Base-by-base conservation (phyloP, 2,329 filamentous ascomycete genomes). In the Ascochyta fabae region DNA sequence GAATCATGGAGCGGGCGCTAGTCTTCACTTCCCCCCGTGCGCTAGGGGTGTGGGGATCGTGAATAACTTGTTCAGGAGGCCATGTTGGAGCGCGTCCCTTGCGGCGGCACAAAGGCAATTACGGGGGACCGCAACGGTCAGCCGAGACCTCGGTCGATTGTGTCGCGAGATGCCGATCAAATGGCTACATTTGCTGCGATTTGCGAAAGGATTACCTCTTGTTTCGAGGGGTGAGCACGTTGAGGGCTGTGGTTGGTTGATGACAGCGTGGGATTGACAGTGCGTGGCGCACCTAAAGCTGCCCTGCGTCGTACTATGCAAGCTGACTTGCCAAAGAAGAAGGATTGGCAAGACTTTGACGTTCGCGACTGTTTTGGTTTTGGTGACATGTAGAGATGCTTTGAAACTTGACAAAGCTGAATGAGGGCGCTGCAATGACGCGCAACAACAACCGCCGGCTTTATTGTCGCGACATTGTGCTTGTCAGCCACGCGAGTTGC, bases 401-500 rank as follows among this genome's bases (percentile, higher is more conserved):
- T 55, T 50, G 51, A 48, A 41, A 54, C 40, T 40, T 27, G 33
- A 48, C 43, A 34, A 41, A 49, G 48, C 40, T 51, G 47, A 51
- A 49, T 40, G 41, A 48, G 43, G 41, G 46, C 56, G 49, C 42
- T 48, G 56, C 58, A 65, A 46, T 12, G 26, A 34, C 27, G 57
- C 64, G 63, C 64, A 46, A 51, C 59, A 64, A 63, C 59, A 68
- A 58, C 67, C 60, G 59, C 59, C 66, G 60, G 60, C 36, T 60
- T 65, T 61, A 65, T 60, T 56, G 52, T 47, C 22, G 41, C 36
- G 47, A 24, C 16, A 38, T 29, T 52, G 45, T 60, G 42, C 50
- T 53, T 57, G 57, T 61, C 50, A 61, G 69, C 71, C 69, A 74
- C 68, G 69, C 70, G 70, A 70, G 66, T 66, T 64, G 66, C 69